A percentile compares a stretch with the other conserved stretches of the same genome.
Evolutionary conservation across 768 basidiomycete species (phyloP).

Genomic region (Udeniomyces megalosporus): DNA sequence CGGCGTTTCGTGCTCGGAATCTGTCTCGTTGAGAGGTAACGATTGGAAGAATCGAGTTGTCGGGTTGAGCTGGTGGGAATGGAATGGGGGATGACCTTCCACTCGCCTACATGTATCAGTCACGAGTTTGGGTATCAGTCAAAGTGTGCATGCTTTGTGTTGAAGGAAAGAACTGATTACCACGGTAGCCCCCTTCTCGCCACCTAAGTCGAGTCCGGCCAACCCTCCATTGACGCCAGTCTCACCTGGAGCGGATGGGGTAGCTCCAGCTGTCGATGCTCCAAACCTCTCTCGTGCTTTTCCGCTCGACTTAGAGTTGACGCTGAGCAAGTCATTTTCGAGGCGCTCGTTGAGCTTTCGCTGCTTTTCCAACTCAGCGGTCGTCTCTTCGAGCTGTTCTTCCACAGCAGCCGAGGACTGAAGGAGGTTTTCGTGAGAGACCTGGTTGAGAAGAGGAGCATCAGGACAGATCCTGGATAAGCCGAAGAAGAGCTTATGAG

Average conservation of each 20-base stretch:
- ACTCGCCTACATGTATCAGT: constrained; percentile 19
- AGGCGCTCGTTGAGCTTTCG: constrained; percentile 69
- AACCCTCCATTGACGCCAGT: constrained; percentile 41
- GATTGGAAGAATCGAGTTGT: constrained; percentile 92
- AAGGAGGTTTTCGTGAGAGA: constrained; percentile 67
- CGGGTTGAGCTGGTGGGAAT: constrained; percentile 43
- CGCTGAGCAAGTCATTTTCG: constrained; percentile 71
- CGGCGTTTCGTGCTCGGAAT: constrained; percentile 93
- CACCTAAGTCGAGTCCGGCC: constrained; percentile 50
- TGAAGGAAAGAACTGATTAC: no score
- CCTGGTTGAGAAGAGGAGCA: constrained; percentile 30
- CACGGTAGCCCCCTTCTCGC: constrained; percentile 21
- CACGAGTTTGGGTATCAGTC: no score
- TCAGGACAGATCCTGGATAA: not conserved
- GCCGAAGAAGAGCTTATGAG: not conserved
- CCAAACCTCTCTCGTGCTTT: no score
- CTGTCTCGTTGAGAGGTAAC: constrained; percentile 93
- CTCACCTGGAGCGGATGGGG: no score
- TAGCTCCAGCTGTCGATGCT: no score
- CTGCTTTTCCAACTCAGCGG: constrained; percentile 59
- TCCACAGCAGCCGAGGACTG: constrained; percentile 44
- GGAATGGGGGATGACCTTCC: constrained; percentile 43
- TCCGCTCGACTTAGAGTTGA: constrained; percentile 67
- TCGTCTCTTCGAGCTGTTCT: constrained; percentile 43
- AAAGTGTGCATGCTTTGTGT: no score